Evolutionary conservation across 2,329 filamentous ascomycete species (phyloP).

Genomic region (Aspergillus pseudotamarii): DNA sequence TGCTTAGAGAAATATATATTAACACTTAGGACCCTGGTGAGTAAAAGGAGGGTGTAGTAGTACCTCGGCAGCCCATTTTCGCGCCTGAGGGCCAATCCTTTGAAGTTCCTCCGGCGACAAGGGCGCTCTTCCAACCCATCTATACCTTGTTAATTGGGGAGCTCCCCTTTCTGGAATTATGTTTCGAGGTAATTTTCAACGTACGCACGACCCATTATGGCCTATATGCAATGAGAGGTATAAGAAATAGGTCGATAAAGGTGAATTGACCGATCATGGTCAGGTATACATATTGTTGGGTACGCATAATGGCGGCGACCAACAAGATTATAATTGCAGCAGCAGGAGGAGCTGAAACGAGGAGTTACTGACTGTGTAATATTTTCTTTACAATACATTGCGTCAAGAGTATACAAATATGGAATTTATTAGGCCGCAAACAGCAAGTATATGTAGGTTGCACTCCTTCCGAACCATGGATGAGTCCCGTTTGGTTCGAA

Average conservation of each 20-base stretch:
- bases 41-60: neutral
- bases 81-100: neutral
- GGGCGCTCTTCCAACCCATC: neutral
- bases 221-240: neutral
- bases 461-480: neutral
- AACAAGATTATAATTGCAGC: neutral
- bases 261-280: neutral
- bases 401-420: neutral
- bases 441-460: neutral
- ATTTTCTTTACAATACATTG: neutral
- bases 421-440: neutral
- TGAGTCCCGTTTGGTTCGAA: neutral
- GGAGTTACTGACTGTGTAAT: neutral
- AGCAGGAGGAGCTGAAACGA: neutral
- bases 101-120: neutral
- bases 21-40: neutral
- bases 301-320: neutral
- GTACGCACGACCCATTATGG: neutral
- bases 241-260: neutral
- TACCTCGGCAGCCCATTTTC: neutral
- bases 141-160: neutral
- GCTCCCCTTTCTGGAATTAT: neutral
- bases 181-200: neutral
- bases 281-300: too few relatives aligned
- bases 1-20: constrained; percentile 4